Conservation (phyloP, 176 grass and related monocot species). For the Ananas comosus region DNA sequence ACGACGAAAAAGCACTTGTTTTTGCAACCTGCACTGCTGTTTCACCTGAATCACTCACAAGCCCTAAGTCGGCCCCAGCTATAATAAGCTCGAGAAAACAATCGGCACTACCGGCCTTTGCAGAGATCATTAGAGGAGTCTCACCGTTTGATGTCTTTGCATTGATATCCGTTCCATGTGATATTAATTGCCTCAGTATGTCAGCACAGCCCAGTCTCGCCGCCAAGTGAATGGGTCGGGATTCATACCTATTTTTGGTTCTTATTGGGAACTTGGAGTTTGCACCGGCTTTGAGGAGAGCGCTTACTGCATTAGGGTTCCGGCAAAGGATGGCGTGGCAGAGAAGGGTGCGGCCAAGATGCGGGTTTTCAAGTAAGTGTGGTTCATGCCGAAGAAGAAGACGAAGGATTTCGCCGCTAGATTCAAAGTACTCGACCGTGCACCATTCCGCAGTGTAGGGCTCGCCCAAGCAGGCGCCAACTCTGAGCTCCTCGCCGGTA, state of each 20-base stretch:
- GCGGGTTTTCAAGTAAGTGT: slow-evolving; percentile 40
- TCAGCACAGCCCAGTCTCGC: slow-evolving; percentile 31
- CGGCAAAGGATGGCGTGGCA: slow-evolving; percentile 61
- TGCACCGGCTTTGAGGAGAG: slow-evolving; percentile 38
- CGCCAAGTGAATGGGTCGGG: slow-evolving; percentile 45
- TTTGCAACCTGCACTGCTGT: slow-evolving; percentile 29
- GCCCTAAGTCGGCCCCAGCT: slow-evolving; percentile 47
- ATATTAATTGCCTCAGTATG: slow-evolving; percentile 32
- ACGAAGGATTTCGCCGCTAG: slow-evolving; percentile 38
- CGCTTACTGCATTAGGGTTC: slow-evolving; percentile 37
- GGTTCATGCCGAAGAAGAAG: slow-evolving; percentile 41
- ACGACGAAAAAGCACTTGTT: slow-evolving; percentile 29
- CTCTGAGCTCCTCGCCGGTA: slow-evolving; percentile 45
- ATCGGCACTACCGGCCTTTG: slow-evolving; percentile 32
- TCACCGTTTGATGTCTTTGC: slow-evolving; percentile 33
- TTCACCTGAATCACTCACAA: slow-evolving; percentile 30
- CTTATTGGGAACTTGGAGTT: slow-evolving; percentile 53
- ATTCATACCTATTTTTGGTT: slow-evolving; percentile 21
- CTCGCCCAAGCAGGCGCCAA: slow-evolving; percentile 48
- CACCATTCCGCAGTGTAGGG: slow-evolving; percentile 46
- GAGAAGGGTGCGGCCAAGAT: slow-evolving; percentile 46
- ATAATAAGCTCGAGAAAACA: slow-evolving; percentile 45
- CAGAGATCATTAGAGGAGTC: slow-evolving; percentile 51
- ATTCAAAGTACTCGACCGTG: slow-evolving; percentile 52
- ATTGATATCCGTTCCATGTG: slow-evolving; percentile 34